Conservation (phyloP, 2,329 filamentous ascomycete species). For the Ramularia endophylla region DNA sequence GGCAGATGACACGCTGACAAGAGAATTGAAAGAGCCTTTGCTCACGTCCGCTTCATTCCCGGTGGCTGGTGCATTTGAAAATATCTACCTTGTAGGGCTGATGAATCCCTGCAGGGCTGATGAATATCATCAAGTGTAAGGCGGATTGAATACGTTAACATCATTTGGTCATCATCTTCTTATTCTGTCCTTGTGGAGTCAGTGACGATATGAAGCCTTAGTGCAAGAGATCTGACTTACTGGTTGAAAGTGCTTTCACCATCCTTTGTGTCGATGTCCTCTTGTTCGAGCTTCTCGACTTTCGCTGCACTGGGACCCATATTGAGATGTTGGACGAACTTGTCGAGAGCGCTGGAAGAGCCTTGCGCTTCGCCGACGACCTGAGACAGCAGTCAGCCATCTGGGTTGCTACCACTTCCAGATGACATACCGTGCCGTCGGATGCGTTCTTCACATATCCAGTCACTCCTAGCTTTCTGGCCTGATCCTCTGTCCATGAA, state of each 20-base stretch:
- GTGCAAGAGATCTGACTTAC: constrained; percentile 14
- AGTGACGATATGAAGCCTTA: neutral
- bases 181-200: constrained; percentile 1
- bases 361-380: constrained; percentile 90
- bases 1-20: no score
- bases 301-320: constrained; percentile 65
- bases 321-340: constrained; percentile 69
- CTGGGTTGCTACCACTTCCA: neutral
- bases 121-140: no score
- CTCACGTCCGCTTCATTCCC: no score
- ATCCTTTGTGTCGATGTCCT: constrained; percentile 58
- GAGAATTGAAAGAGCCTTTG: no score
- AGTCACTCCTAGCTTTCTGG: constrained; percentile 39
- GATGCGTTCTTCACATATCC: constrained; percentile 43
- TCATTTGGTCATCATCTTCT: neutral
- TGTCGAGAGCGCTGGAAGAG: constrained; percentile 55
- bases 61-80: no score
- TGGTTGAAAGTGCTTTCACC: constrained; percentile 60
- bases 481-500: constrained; percentile 40
- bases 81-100: no score
- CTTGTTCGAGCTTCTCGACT: constrained; percentile 68
- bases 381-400: constrained; percentile 39
- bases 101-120: no score
- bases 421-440: constrained; percentile 41
- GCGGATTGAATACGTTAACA: no score